Evolutionary conservation across 192 early-diverging fungal species (phyloP).

Genomic region (Chytriomyces sp.): DNA sequence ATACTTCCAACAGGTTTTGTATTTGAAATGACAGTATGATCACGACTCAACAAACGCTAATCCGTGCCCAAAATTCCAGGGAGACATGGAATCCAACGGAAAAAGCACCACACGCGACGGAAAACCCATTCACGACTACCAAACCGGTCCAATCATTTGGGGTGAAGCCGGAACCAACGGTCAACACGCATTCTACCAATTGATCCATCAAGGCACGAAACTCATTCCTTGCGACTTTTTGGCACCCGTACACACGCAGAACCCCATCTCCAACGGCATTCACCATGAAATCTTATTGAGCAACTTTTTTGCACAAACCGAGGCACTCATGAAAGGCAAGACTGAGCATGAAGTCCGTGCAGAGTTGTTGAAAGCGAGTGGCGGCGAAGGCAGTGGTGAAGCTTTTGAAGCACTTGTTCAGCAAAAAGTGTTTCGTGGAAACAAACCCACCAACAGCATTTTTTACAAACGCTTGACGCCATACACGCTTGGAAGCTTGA

Average conservation of each 20-base stretch:
- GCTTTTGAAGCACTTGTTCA: conserved; percentile 67
- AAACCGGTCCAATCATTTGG: conserved; percentile 97
- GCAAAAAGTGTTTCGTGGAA: conserved; percentile 98
- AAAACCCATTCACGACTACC: conserved; percentile 72
- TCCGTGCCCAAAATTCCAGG: conserved; percentile 48
- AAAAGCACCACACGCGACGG: conserved; percentile 90
- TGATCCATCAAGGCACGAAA: conserved; percentile 99
- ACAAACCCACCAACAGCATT: conserved; percentile 96
- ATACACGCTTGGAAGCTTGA: conserved; percentile 85
- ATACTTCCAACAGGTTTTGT: conserved; percentile 90
- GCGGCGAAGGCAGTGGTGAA: conserved; percentile 54
- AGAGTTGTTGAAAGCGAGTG: conserved; percentile 73
- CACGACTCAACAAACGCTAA: not conserved
- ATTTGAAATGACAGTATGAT: not conserved
- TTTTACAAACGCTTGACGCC: conserved; percentile 93
- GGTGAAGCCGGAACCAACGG: conserved; percentile 99
- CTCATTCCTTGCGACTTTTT: conserved; percentile 95
- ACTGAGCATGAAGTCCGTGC: conserved; percentile 74
- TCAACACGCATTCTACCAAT: conserved; percentile 99
- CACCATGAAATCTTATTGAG: conserved; percentile 97
- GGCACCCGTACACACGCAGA: conserved; percentile 90
- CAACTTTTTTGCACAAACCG: conserved; percentile 99
- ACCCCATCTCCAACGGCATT: conserved; percentile 80
- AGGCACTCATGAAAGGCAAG: conserved; percentile 97
- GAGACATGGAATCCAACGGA: conserved; percentile 99